Evolutionary conservation across 1,139 yeast species (phyloP), one percentile per base, ranked within the genome.

Genomic region (Hyphopichia burtonii): DNA sequence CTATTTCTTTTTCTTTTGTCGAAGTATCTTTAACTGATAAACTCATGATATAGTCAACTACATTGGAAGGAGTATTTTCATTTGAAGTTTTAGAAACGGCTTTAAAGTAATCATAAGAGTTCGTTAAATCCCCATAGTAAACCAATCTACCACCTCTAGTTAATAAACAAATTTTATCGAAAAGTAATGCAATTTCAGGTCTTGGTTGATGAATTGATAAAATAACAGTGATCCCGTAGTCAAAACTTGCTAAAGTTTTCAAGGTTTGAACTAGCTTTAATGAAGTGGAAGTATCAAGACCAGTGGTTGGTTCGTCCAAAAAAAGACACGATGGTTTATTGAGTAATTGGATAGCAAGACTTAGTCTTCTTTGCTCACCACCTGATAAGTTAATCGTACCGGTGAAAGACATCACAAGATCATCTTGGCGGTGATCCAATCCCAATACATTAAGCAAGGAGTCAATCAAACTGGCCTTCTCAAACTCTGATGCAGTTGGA

Each of bases 301-400:
- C 96, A 0, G 96, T 87, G 0, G 96, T 89, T 2, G 96, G 96
- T 54, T 89, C 96, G 58, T 89, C 96, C 37, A 89, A 65, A 53
- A 88, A 87, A 47, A 89, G 63, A 2, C 88, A 66, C 0, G 91
- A 81, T 0, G 96, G 96, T 48, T 82, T 83, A 2, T 87, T 77
- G 28, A 89, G 66, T 51, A 89, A 65, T 57, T 88, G 96, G 16
- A 86, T 81, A 0, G 90, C 96, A 41, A 88, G 78, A 42, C 90
- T 82, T 2, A 87, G 72, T 46, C 96, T 63, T 53, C 96, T 64
- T 56, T 84, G 86, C 54, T 89, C 96, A 27, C 96, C 96, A 5
- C 96, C 96, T 2, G 94, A 84, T 20, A 88, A 61, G 39, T 56
- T 60, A 16, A 86, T 83, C 35, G 65, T 59, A 42, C 69, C 72